Conservation (phyloP, 805 yeast genomes). For the Kazachstania kunashirensis region DNA sequence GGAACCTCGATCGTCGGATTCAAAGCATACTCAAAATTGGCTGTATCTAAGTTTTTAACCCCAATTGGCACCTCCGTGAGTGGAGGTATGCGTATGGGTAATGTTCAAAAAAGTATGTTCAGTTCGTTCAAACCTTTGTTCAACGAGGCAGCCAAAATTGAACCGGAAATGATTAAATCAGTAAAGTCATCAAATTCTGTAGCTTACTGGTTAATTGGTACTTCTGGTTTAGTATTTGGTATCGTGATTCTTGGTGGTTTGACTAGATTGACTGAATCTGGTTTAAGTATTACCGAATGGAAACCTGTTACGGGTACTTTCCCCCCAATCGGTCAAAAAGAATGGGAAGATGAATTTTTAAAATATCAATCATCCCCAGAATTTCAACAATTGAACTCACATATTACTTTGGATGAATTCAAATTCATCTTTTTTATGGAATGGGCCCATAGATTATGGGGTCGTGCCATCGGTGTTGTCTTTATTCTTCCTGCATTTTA, state of each 20-base stretch:
- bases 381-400: conserved; percentile 78
- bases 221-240: conserved; percentile 84
- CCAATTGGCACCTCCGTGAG: too few species aligned
- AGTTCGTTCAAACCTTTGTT: conserved; percentile 1
- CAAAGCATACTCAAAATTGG: too few species aligned
- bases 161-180: conserved; percentile 17
- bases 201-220: conserved; percentile 82
- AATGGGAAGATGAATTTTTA: conserved; percentile 79
- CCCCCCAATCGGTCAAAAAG: conserved; percentile 72
- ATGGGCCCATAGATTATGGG: conserved; percentile 92
- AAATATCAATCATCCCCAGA: conserved; percentile 86
- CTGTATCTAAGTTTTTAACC: too few species aligned
- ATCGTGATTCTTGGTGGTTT: conserved; percentile 95
- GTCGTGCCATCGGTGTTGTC: conserved; percentile 78
- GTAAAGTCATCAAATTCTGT: conserved; percentile 41
- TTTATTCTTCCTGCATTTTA: conserved; percentile 80
- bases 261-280: conserved; percentile 91
- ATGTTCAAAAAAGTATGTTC: background rate
- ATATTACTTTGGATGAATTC: conserved; percentile 75
- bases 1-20: too few species aligned
- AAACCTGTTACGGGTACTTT: conserved; percentile 91
- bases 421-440: conserved; percentile 94
- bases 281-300: conserved; percentile 96
- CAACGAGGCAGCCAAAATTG: background rate
- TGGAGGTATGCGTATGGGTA: too few species aligned